Evolutionary conservation across 306 rosid species (phyloP), one percentile per base, ranked within the genome.

Genomic region (Erythrophleum fordii): DNA sequence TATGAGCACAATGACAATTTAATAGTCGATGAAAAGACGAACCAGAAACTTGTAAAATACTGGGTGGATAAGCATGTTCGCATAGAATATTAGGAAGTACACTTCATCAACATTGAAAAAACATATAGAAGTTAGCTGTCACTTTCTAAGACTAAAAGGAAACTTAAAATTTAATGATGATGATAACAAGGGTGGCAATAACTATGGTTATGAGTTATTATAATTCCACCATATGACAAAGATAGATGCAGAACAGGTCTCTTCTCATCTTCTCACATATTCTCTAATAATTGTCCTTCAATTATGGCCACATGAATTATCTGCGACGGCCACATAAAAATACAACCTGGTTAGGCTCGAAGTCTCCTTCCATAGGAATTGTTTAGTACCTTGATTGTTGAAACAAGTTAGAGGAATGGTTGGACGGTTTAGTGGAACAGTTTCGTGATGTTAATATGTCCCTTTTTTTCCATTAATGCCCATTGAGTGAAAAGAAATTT

Each of bases 401-500:
- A 48, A 77, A 42, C 56, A 61, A 51, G 41, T 81, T n/a, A 12
- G 41, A 26, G 7, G 28, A 72, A 83, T 81, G 71, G 88, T 71
- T 84, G 86, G 88, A 6, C 87, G 84, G 88, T 78, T 74, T 44
- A 69, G 83, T 81, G 81, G 85, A 80, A 83, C 58, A 55, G 23
- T 1, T 28, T 53, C 6, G 51, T 35, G 23, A 10, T 70, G 41
- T 70, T 31, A 9, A 3, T 53, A 20, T 17, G 18, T 73, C 51
- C 7, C 13, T 48, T 48, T 8, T 41, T 22, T 20, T 28, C 66
- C 22, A 59, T 34, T 12, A 26, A 25, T 29, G 11, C 12, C 39
- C 8, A 42, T 60, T 31, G 11, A 12, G 17, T 75, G 55, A 1
- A 12, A 25, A 17, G 3, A 37, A 5, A 25, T 49, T 5, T 61